Evolutionary conservation across 495 filamentous ascomycete genomes (phyloP).

Genomic region (Chlorociboria aeruginascens): DNA sequence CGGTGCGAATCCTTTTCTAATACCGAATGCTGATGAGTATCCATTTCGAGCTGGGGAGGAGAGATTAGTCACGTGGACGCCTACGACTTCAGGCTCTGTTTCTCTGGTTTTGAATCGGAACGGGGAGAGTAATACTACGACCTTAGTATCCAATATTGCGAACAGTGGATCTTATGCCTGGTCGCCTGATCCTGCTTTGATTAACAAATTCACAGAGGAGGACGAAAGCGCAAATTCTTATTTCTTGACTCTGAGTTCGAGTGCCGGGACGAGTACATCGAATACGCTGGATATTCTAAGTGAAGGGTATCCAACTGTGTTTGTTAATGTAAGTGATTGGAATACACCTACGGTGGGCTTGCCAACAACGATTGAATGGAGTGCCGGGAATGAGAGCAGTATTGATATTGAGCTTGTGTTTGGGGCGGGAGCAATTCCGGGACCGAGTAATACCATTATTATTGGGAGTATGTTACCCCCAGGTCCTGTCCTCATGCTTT

Average conservation of each 20-base stretch:
- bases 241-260: not conserved
- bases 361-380: not conserved
- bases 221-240: not conserved
- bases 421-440: not conserved
- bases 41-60: not conserved
- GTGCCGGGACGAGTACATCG: not conserved
- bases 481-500: not conserved
- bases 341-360: not conserved
- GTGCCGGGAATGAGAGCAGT: not conserved
- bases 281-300: not conserved
- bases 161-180: not conserved
- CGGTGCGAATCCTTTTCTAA: not conserved
- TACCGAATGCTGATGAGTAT: not conserved
- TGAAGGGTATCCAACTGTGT: not conserved
- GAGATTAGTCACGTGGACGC: not conserved
- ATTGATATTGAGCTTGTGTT: not conserved
- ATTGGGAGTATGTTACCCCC: not conserved
- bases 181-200: not conserved
- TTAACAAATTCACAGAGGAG: not conserved
- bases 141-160: not conserved
- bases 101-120: not conserved
- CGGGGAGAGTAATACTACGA: not conserved
- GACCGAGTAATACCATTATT: constrained; percentile 1
- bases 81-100: not conserved
- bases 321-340: not conserved